Evolutionary conservation across 1,284 basidiomycete genomes (phyloP).

Genomic region (Porodaedalea pini): DNA sequence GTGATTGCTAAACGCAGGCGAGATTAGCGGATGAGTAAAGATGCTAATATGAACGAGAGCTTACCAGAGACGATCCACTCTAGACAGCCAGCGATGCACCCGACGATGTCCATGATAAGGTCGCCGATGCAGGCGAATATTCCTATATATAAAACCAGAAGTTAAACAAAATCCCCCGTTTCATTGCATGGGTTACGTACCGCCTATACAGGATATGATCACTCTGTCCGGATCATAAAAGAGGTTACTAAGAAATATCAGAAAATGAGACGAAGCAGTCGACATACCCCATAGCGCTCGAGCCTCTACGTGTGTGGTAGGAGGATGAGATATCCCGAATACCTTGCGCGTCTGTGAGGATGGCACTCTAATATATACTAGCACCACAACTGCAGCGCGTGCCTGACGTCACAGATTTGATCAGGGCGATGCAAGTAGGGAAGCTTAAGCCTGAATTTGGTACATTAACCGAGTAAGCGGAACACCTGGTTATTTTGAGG

Average conservation of each 20-base stretch:
- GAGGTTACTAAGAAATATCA: background rate
- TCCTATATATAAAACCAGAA: conserved; percentile 12
- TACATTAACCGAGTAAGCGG: no score
- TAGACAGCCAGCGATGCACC: conserved; percentile 21
- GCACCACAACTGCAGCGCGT: no score
- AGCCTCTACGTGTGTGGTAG: no score
- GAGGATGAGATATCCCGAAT: no score
- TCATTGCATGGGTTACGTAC: background rate
- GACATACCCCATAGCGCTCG: background rate
- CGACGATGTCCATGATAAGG: conserved; percentile 20
- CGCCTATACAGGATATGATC: conserved; percentile 15
- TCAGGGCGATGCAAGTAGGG: no score
- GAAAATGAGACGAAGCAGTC: background rate
- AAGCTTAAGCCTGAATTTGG: no score
- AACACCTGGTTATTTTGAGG: no score
- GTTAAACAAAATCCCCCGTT: background rate
- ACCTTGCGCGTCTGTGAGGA: no score
- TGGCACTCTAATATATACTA: no score
- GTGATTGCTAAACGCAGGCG: conserved; percentile 18
- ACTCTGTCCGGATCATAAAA: background rate
- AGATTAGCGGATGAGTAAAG: background rate
- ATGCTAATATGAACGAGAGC: background rate
- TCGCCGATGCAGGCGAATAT: conserved; percentile 23
- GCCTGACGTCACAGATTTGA: no score
- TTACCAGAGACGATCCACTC: conserved; percentile 22